A percentile compares a stretch with the other conserved stretches of the same genome.
Conservation (phyloP, 1,284 basidiomycete species). For the Rhizoctonia solani region DNA sequence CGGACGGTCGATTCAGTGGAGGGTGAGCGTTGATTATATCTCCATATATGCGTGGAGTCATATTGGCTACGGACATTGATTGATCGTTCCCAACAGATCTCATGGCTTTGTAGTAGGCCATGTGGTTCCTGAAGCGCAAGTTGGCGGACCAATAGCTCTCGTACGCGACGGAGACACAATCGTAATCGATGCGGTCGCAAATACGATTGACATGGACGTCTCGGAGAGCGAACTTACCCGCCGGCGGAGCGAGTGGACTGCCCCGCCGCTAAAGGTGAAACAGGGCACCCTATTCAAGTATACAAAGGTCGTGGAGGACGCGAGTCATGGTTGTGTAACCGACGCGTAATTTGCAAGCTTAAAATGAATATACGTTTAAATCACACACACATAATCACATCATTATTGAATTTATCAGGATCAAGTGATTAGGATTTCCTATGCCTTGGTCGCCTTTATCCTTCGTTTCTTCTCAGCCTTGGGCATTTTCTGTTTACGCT, state of each 20-base stretch:
- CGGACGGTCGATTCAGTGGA: constrained; percentile 93
- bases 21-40: constrained; percentile 58
- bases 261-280: constrained; percentile 82
- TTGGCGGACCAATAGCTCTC: constrained; percentile 89
- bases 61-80: constrained; percentile 9
- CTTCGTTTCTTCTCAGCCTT: constrained; percentile 89
- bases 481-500: constrained; percentile 88
- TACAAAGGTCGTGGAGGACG: constrained; percentile 81
- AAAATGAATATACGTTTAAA: constrained; percentile 15
- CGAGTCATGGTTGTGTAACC: constrained; percentile 85
- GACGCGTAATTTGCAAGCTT: constrained; percentile 56
- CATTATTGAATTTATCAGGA: not conserved
- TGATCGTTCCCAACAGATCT: constrained; percentile 54
- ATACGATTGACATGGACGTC: constrained; percentile 72
- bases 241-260: constrained; percentile 70
- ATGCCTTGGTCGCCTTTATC: constrained; percentile 59
- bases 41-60: constrained; percentile 7
- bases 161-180: constrained; percentile 87
- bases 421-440: not conserved
- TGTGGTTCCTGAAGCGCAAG: constrained; percentile 87
- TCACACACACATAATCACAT: constrained; percentile 3
- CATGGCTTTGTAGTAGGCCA: constrained; percentile 93
- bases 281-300: constrained; percentile 90
- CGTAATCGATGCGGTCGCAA: constrained; percentile 81
- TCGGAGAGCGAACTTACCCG: constrained; percentile 69